Conservation (phyloP, 345 rosid genomes). For the Dovyalis caffra region DNA sequence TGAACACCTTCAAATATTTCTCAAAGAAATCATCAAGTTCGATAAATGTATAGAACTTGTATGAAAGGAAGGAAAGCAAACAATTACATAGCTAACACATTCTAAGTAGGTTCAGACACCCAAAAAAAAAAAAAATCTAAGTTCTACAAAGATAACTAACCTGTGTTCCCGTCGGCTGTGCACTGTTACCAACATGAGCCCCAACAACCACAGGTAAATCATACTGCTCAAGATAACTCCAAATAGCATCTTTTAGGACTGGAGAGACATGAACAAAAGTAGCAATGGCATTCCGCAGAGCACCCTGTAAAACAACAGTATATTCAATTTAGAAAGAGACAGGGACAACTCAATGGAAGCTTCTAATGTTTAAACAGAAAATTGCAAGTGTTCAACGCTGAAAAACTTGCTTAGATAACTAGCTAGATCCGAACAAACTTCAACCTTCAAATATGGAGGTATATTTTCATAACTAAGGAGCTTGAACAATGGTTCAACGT, state of each 20-base stretch:
- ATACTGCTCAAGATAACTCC: conserved; percentile 91
- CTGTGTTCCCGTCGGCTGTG: conserved; percentile 57
- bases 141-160: conserved; percentile 26
- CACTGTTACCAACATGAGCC: conserved; percentile 44
- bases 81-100: neutral
- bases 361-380: neutral
- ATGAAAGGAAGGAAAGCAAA: neutral
- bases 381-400: neutral
- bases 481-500: conserved; percentile 90
- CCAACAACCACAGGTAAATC: conserved; percentile 93
- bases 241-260: conserved; percentile 62
- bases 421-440: conserved; percentile 13
- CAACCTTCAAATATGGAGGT: conserved; percentile 88
- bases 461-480: conserved; percentile 94
- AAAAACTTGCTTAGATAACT: conserved; percentile 8
- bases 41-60: no score
- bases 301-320: conserved; percentile 58
- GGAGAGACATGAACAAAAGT: conserved; percentile 77
- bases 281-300: conserved; percentile 77
- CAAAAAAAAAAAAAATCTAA: neutral
- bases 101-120: neutral
- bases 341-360: neutral
- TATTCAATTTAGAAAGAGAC: conserved; percentile 6
- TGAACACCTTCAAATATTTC: no score
- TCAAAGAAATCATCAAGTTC: no score